A percentile compares a stretch with the other conserved stretches of the same genome.
Conservation (phyloP, 768 basidiomycete genomes). For the Wakefieldia striispora region DNA sequence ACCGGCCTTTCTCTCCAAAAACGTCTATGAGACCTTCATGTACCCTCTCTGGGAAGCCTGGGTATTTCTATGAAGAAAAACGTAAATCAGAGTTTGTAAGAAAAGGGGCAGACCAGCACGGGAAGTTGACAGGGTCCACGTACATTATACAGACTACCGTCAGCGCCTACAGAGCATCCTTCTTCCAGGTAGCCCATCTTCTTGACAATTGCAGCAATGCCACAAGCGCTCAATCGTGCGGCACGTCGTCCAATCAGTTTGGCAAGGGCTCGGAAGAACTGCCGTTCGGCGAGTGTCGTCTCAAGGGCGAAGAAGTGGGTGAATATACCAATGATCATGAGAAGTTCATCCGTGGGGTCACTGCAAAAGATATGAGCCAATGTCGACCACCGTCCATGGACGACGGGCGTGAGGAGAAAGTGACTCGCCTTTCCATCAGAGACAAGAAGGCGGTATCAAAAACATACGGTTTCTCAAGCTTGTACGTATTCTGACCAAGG, state of each 20-base stretch:
- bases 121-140: slow-evolving; percentile 21
- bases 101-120: not conserved
- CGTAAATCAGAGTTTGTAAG: not conserved
- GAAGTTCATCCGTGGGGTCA: slow-evolving; percentile 93
- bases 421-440: slow-evolving; percentile 83
- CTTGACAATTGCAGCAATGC: slow-evolving; percentile 93
- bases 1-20: slow-evolving; percentile 95
- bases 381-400: not conserved
- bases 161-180: slow-evolving; percentile 86
- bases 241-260: slow-evolving; percentile 87
- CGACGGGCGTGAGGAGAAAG: too few relatives aligned
- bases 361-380: slow-evolving; percentile 37
- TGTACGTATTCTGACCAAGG: slow-evolving; percentile 98
- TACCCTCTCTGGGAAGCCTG: slow-evolving; percentile 88
- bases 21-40: slow-evolving; percentile 92
- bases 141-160: slow-evolving; percentile 95
- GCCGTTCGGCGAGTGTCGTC: slow-evolving; percentile 93
- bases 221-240: slow-evolving; percentile 88
- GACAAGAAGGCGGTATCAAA: slow-evolving; percentile 98
- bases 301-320: slow-evolving; percentile 95
- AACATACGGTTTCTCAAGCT: slow-evolving; percentile 88
- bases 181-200: slow-evolving; percentile 94
- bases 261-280: slow-evolving; percentile 95
- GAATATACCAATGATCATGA: slow-evolving; percentile 97
- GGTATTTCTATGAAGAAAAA: slow-evolving; percentile 78